These are phyloP conservation scores for Lolium rigidum DNA, from an alignment of 176 grass and related monocot species.

Conservation along the genomic window DNA sequence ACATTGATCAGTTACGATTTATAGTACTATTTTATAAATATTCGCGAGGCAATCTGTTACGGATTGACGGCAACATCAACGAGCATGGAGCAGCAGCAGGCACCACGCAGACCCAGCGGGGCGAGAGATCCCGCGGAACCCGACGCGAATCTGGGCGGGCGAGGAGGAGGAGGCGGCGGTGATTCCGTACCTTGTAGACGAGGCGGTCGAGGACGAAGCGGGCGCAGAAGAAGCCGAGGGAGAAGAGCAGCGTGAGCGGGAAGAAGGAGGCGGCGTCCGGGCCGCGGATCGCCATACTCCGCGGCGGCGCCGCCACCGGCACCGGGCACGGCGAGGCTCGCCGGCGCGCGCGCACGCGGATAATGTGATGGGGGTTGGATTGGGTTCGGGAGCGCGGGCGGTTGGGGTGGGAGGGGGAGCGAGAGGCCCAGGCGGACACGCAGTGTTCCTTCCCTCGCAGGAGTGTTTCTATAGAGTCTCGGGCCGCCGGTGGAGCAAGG, in stretches of 20 bases:
- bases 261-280: slow-evolving; percentile 43
- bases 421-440: slow-evolving; percentile 42
- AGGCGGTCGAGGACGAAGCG: slow-evolving; percentile 86
- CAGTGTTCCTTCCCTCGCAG: neutral
- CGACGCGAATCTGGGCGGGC: slow-evolving; percentile 45
- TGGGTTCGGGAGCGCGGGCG: slow-evolving; percentile 12
- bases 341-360: slow-evolving; percentile 20
- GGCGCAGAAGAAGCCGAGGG: slow-evolving; percentile 69
- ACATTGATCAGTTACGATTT: slow-evolving; percentile 39
- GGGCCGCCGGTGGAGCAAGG: neutral
- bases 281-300: slow-evolving; percentile 33
- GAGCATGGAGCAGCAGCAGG: neutral
- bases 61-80: neutral
- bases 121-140: slow-evolving; percentile 48
- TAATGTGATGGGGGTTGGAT: slow-evolving; percentile 43
- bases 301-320: neutral
- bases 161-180: too few relatives aligned
- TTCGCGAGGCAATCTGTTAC: neutral
- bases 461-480: too few relatives aligned
- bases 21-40: too few relatives aligned
- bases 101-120: neutral
- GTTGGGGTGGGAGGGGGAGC: neutral
- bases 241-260: slow-evolving; percentile 55
- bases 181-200: slow-evolving; percentile 72
- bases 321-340: slow-evolving; percentile 20